Conservation (phyloP, 2,329 filamentous ascomycete genomes). For the Talaromyces rugulosus region DNA sequence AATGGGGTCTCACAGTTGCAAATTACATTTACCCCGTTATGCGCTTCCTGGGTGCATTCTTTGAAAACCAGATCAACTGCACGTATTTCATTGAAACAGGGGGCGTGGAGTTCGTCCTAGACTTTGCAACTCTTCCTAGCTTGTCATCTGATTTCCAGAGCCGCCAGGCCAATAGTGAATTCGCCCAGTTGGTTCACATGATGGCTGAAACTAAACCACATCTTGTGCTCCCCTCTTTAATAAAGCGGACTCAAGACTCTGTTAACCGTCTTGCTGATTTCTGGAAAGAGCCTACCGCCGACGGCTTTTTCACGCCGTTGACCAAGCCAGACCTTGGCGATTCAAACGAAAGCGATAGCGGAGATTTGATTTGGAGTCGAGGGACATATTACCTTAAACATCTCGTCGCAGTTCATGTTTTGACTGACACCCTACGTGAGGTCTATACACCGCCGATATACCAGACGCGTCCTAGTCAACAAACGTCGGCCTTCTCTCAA, state of each 20-base stretch:
- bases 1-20: conserved; percentile 52
- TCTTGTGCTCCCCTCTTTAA: conserved; percentile 73
- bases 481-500: conserved; percentile 62
- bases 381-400: conserved; percentile 78
- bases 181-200: conserved; percentile 70
- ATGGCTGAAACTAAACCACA: conserved; percentile 78
- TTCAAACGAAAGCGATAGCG: conserved; percentile 15
- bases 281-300: conserved; percentile 47
- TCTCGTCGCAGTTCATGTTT: conserved; percentile 69
- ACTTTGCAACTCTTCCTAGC: conserved; percentile 77
- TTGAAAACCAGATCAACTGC: conserved; percentile 70
- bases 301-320: conserved; percentile 68
- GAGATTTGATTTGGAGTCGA: conserved; percentile 25
- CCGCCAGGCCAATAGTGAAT: conserved; percentile 61
- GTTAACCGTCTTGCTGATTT: conserved; percentile 66
- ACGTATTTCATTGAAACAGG: conserved; percentile 70
- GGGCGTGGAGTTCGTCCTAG: conserved; percentile 77
- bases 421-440: conserved; percentile 70
- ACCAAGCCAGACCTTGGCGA: conserved; percentile 32
- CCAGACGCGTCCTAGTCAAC: conserved; percentile 58
- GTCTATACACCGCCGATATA: conserved; percentile 65
- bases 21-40: conserved; percentile 72
- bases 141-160: conserved; percentile 70
- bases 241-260: conserved; percentile 68
- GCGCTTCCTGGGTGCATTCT: conserved; percentile 73